Percentiles rank a stretch among this genome's conserved stretches.
Conservation (phyloP, 768 basidiomycete species). For the Termitomyces eurrhizus region DNA sequence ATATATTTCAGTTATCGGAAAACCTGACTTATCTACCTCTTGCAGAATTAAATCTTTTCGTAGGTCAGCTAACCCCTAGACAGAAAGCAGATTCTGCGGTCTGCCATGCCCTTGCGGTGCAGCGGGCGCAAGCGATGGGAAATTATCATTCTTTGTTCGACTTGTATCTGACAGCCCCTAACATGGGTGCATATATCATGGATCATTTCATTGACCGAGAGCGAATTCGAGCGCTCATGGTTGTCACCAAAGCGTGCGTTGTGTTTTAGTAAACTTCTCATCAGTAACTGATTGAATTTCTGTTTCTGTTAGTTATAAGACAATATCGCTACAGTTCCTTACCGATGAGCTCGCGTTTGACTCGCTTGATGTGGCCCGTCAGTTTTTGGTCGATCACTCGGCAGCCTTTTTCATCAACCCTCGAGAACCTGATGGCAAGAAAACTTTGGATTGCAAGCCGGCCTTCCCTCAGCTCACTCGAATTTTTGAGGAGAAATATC, state of each 20-base stretch:
- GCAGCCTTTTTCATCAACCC: conserved; percentile 67
- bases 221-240: conserved; percentile 77
- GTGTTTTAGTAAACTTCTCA: neutral
- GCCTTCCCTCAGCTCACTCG: conserved; percentile 53
- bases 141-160: conserved; percentile 94
- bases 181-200: conserved; percentile 99
- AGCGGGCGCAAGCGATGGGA: conserved; percentile 83
- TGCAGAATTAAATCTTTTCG: conserved; percentile 89
- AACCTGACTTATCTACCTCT: neutral
- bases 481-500: conserved; percentile 76
- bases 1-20: neutral
- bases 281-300: neutral
- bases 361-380: conserved; percentile 49
- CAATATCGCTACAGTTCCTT: conserved; percentile 73
- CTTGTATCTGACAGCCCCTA: conserved; percentile 78
- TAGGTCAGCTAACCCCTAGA: conserved; percentile 94
- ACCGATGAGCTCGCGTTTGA: conserved; percentile 86
- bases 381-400: conserved; percentile 69
- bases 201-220: conserved; percentile 97
- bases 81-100: conserved; percentile 83
- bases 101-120: conserved; percentile 85
- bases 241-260: conserved; percentile 91
- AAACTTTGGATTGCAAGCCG: conserved; percentile 68
- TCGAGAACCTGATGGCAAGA: conserved; percentile 55
- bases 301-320: conserved; percentile 62